Evolutionary conservation across 805 yeast genomes (phyloP).

Genomic region (Candida maltosa): DNA sequence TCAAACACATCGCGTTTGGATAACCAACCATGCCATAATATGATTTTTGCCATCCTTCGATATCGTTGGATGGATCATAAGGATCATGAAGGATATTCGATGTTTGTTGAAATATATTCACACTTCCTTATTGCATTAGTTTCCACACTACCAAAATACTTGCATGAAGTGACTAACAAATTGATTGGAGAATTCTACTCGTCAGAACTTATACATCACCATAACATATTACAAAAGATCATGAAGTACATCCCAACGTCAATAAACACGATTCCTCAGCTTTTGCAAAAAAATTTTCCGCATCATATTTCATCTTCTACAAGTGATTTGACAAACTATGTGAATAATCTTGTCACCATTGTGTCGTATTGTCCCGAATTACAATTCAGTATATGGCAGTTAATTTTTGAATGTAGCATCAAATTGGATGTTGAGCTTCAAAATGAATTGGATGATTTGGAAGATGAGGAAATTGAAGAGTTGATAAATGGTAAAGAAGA

Average conservation of each 20-base stretch:
- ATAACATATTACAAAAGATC: conserved; percentile 61
- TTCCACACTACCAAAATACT: conserved; percentile 86
- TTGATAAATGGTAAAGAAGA: conserved; percentile 46
- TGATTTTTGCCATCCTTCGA: conserved; percentile 61
- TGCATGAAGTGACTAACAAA: conserved; percentile 73
- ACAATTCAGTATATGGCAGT: conserved; percentile 72
- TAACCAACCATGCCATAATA: conserved; percentile 44
- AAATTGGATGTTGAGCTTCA: conserved; percentile 90
- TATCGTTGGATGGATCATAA: conserved; percentile 57
- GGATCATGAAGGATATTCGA: conserved; percentile 12
- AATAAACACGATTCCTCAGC: conserved; percentile 56
- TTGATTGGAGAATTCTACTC: conserved; percentile 60
- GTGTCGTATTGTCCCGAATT: conserved; percentile 74
- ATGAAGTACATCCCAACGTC: conserved; percentile 80
- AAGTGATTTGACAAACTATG: conserved; percentile 55
- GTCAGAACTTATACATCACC: conserved; percentile 36
- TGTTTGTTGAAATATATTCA: conserved; percentile 53
- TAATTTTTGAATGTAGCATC: conserved; percentile 74
- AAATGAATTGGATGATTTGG: conserved; percentile 80
- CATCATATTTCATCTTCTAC: conserved; percentile 64
- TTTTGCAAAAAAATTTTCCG: conserved; percentile 66
- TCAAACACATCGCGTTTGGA: conserved; percentile 69
- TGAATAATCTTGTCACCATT: conserved; percentile 57
- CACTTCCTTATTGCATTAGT: conserved; percentile 76
- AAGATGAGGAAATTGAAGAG: conserved; percentile 62